Percentiles rank a stretch among this genome's conserved stretches.
Evolutionary conservation across 192 early-diverging fungal genomes (phyloP).

Genomic region (Lobosporangium transversale): DNA sequence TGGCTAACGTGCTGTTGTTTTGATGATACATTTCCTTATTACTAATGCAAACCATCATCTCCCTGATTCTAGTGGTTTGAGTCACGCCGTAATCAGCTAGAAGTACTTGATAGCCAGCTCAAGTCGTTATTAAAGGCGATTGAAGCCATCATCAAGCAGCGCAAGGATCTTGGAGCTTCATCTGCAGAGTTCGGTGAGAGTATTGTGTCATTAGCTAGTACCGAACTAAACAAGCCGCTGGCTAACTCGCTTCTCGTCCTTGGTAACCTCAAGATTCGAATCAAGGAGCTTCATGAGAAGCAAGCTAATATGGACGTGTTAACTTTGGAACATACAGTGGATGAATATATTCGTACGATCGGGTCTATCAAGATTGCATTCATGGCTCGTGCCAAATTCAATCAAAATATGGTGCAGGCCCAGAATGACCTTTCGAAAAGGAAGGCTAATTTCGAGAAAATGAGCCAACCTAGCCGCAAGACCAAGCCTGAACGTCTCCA

Average conservation of each 20-base stretch:
- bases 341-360: slow-evolving; percentile 91
- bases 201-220: slow-evolving; percentile 74
- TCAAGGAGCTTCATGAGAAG: slow-evolving; percentile 80
- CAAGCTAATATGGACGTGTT: slow-evolving; percentile 83
- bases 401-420: slow-evolving; percentile 74
- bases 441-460: slow-evolving; percentile 69
- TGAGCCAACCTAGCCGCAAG: slow-evolving; percentile 54
- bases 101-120: slow-evolving; percentile 81
- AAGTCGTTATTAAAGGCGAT: slow-evolving; percentile 80
- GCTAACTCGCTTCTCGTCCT: slow-evolving; percentile 75
- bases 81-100: slow-evolving; percentile 76
- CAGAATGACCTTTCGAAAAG: slow-evolving; percentile 78
- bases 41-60: no score
- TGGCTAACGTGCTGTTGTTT: background rate
- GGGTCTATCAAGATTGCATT: slow-evolving; percentile 85
- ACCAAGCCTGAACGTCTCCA: slow-evolving; percentile 28
- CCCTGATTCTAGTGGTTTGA: slow-evolving; percentile 68
- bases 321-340: slow-evolving; percentile 80
- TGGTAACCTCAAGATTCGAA: slow-evolving; percentile 81
- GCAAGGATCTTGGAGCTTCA: slow-evolving; percentile 75
- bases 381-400: slow-evolving; percentile 73
- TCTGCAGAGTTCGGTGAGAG: slow-evolving; percentile 84
- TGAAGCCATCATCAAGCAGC: slow-evolving; percentile 79
- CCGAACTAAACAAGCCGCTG: slow-evolving; percentile 76
- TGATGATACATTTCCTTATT: no score